phyloP scores from a whole-genome alignment of 2,329 filamentous ascomycete genomes.

The Mycosphaerella sp. region DNA sequence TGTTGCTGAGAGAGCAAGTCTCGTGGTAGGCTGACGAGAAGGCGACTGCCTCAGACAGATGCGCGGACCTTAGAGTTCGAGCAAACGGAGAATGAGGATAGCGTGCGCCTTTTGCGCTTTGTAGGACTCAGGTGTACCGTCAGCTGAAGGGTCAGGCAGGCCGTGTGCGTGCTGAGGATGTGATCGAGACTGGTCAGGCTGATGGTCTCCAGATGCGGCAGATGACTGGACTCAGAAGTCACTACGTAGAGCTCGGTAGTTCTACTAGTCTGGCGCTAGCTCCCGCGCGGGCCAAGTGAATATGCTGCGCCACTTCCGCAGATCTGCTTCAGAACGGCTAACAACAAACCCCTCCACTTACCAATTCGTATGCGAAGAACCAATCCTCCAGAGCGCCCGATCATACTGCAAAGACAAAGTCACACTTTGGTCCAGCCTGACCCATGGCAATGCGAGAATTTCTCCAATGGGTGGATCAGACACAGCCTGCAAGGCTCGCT shows the following conservation, averaged over 20 bases:
- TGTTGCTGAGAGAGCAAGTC: conserved; percentile 14
- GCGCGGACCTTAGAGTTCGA: conserved; percentile 3
- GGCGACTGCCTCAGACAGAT: conserved; percentile 21
- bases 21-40: conserved; percentile 7
- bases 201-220: neutral
- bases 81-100: conserved; percentile 2
- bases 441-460: neutral
- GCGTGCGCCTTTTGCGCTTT: conserved; percentile 13
- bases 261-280: neutral
- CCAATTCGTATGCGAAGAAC: neutral
- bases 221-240: neutral
- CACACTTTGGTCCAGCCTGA: neutral
- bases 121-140: conserved; percentile 13
- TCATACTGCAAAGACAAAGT: too few relatives aligned
- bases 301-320: neutral
- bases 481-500: neutral
- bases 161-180: conserved; percentile 6
- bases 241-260: neutral
- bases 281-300: neutral
- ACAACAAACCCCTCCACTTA: neutral
- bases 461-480: conserved; percentile 1
- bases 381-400: neutral
- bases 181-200: conserved; percentile 8
- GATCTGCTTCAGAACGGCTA: neutral
- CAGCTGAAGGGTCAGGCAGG: conserved; percentile 23